phyloP scores from a whole-genome alignment of 176 grass and related monocot species.

The Bromus sterilis region DNA sequence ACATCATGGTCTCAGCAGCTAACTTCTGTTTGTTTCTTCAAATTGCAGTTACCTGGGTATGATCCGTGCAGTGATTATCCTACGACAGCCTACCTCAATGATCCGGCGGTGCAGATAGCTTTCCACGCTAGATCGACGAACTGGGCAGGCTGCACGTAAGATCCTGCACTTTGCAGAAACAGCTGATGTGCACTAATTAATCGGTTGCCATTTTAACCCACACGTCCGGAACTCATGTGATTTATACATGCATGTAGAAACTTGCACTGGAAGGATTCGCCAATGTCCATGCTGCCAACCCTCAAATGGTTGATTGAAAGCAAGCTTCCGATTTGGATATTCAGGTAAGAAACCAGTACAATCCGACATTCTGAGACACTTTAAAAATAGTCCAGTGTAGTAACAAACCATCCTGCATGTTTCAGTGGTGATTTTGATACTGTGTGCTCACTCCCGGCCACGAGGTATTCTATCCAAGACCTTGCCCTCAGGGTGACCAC shows the following conservation, averaged over 20 bases:
- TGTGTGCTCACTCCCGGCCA: background rate
- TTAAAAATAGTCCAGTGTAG: background rate
- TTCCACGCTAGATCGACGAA: background rate
- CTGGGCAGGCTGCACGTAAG: background rate
- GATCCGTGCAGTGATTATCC: constrained; percentile 18
- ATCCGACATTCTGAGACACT: background rate
- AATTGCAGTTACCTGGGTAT: constrained; percentile 18
- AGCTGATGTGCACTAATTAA: background rate
- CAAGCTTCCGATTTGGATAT: constrained; percentile 18
- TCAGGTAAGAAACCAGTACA: background rate
- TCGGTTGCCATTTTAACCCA: background rate
- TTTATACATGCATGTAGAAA: background rate
- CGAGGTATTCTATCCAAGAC: constrained; percentile 1
- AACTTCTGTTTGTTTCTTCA: background rate
- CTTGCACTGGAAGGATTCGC: constrained; percentile 1
- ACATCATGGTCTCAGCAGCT: too few relatives aligned
- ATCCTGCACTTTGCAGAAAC: background rate
- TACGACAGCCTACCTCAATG: background rate
- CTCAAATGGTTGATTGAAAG: background rate
- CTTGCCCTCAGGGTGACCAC: background rate
- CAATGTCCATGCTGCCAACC: background rate
- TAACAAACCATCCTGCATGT: background rate
- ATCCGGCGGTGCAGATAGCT: background rate
- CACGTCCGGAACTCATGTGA: background rate
- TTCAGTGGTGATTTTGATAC: background rate